These are phyloP conservation scores for Coniella lustricola DNA, from an alignment of 2,329 filamentous ascomycete species.

Conservation along the genomic window DNA sequence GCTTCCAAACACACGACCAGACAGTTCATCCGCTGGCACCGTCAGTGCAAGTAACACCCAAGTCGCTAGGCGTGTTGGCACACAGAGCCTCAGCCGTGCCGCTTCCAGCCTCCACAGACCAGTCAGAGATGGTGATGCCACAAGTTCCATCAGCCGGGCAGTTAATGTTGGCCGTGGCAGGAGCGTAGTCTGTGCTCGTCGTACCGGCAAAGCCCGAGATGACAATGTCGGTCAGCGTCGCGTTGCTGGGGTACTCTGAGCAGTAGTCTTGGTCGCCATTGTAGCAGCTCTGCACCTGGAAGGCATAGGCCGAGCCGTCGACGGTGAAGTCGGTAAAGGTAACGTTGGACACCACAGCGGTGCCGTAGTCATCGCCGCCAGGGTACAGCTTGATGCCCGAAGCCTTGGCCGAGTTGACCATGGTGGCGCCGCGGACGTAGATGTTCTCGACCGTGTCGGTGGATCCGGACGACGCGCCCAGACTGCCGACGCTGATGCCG, in stretches of 20 bases:
- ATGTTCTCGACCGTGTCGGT: slow-evolving; percentile 37
- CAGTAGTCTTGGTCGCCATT: slow-evolving; percentile 30
- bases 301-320: slow-evolving; percentile 33
- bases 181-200: slow-evolving; percentile 30
- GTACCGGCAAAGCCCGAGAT: slow-evolving; percentile 32
- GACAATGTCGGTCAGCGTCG: slow-evolving; percentile 27
- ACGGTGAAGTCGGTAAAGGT: slow-evolving; percentile 32
- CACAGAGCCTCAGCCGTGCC: slow-evolving; percentile 17
- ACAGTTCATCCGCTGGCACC: slow-evolving; percentile 8
- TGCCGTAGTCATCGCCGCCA: slow-evolving; percentile 27
- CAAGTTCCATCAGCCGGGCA: slow-evolving; percentile 32
- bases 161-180: slow-evolving; percentile 29
- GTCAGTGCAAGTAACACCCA: slow-evolving; percentile 10
- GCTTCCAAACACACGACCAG: background rate
- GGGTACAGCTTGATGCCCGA: slow-evolving; percentile 33
- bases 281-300: slow-evolving; percentile 40
- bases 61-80: slow-evolving; percentile 8
- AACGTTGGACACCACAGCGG: slow-evolving; percentile 33
- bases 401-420: slow-evolving; percentile 17
- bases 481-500: slow-evolving; percentile 39
- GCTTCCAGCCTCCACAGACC: slow-evolving; percentile 27
- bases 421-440: slow-evolving; percentile 29
- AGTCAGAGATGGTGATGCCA: slow-evolving; percentile 26
- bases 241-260: slow-evolving; percentile 26
- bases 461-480: slow-evolving; percentile 28